These are phyloP conservation scores for Medicago lupulina DNA, from an alignment of 306 rosid genomes.

Conservation along the genomic window DNA sequence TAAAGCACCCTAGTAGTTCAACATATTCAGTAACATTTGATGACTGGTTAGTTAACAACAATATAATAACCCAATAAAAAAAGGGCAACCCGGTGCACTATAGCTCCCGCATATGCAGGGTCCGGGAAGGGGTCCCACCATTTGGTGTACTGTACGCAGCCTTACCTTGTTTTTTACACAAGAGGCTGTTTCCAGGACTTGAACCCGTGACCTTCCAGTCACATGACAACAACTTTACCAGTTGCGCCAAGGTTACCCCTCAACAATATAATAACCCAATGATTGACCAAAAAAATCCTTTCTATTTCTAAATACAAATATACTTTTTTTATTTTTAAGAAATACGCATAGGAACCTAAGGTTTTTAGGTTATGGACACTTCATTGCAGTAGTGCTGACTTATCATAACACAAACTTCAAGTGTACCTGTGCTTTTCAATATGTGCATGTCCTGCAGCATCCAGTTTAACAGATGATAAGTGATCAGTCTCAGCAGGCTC, in stretches of 20 bases:
- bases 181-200: too few relatives aligned
- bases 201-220: too few relatives aligned
- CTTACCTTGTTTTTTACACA: too few relatives aligned
- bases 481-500: constrained; percentile 55
- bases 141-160: too few relatives aligned
- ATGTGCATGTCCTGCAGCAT: constrained; percentile 71
- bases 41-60: neutral
- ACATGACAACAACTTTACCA: too few relatives aligned
- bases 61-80: too few relatives aligned
- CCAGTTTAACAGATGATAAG: constrained; percentile 69
- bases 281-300: constrained; percentile 1
- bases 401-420: constrained; percentile 30
- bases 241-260: too few relatives aligned
- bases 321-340: constrained; percentile 16
- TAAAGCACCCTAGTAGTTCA: neutral
- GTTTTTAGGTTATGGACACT: constrained; percentile 19
- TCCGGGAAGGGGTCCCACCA: too few relatives aligned
- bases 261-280: too few relatives aligned
- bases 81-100: too few relatives aligned
- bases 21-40: constrained; percentile 5
- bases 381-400: constrained; percentile 29
- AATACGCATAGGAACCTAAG: constrained; percentile 6
- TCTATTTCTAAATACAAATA: neutral
- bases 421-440: constrained; percentile 83
- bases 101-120: too few relatives aligned